These are phyloP conservation scores for Wilhelminamyces savonicus DNA, from an alignment of 805 yeast species.

Conservation along the genomic window DNA sequence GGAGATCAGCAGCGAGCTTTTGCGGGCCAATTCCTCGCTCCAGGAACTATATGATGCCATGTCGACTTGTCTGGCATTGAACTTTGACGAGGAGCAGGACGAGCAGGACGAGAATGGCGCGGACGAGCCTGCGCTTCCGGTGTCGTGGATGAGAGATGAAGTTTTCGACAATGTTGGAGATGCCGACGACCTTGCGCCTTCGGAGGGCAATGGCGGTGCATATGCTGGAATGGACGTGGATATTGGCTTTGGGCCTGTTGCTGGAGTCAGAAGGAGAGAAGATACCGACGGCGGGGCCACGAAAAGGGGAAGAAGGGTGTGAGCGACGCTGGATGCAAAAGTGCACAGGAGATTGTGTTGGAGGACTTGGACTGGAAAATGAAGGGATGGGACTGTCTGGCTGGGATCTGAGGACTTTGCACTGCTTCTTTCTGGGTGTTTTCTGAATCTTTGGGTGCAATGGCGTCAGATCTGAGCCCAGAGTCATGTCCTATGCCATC, in stretches of 20 bases:
- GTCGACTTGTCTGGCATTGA: conserved; percentile 32
- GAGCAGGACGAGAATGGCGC: conserved; percentile 1
- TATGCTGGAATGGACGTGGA: conserved; percentile 38
- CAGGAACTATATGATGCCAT: conserved; percentile 31
- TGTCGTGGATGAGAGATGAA: neutral
- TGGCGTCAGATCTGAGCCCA: neutral
- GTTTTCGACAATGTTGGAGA: conserved; percentile 19
- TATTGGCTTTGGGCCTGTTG: conserved; percentile 29
- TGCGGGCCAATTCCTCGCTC: no score
- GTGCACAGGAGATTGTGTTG: conserved; percentile 1
- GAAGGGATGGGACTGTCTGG: no score
- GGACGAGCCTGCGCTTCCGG: neutral
- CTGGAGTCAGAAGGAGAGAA: conserved; percentile 26
- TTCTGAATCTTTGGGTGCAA: conserved; percentile 3
- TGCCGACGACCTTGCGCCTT: conserved; percentile 32
- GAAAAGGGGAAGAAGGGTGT: neutral
- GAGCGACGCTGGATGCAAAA: neutral
- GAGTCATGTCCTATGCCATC: no score
- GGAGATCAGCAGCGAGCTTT: no score
- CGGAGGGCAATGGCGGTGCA: conserved; percentile 16
- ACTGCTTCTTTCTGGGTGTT: no score
- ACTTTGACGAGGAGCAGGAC: conserved; percentile 20
- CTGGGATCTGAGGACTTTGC: no score
- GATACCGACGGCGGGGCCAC: conserved; percentile 12
- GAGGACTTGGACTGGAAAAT: conserved; percentile 4